phyloP scores from a whole-genome alignment of 2,329 filamentous ascomycete genomes.

The Aspergillus niger region DNA sequence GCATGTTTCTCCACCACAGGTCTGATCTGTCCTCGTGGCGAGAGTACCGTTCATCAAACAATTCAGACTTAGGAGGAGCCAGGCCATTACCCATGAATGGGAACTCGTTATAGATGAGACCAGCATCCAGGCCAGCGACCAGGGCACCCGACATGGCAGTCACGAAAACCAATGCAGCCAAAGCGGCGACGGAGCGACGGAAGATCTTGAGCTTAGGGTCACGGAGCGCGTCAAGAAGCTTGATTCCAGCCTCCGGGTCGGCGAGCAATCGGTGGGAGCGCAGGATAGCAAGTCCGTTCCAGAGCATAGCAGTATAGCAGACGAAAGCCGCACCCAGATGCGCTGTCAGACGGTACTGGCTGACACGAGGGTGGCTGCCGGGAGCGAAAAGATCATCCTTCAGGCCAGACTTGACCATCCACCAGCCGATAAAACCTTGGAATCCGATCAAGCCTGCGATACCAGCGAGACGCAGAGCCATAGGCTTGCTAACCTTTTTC shows the following conservation, averaged over 20 bases:
- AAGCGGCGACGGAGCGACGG: constrained; percentile 68
- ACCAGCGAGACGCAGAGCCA: constrained; percentile 75
- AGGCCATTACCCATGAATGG: constrained; percentile 88
- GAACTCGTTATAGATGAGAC: constrained; percentile 98
- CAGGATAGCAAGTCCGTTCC: constrained; percentile 81
- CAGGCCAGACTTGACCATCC: constrained; percentile 97
- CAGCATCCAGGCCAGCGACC: constrained; percentile 92
- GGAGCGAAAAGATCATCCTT: constrained; percentile 94
- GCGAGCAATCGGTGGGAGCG: constrained; percentile 72
- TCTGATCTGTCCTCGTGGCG: constrained; percentile 76
- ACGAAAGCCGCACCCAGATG: constrained; percentile 89
- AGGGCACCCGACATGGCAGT: constrained; percentile 93
- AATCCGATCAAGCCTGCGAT: constrained; percentile 90
- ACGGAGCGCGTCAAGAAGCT: constrained; percentile 63
- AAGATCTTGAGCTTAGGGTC: constrained; percentile 71
- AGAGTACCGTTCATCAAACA: constrained; percentile 83
- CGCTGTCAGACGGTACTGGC: constrained; percentile 87
- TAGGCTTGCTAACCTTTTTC: constrained; percentile 72
- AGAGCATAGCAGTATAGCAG: constrained; percentile 92
- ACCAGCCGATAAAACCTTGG: constrained; percentile 96
- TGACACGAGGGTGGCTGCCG: constrained; percentile 87
- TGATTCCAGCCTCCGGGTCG: constrained; percentile 64
- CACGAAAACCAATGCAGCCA: constrained; percentile 76
- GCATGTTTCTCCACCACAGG: constrained; percentile 94
- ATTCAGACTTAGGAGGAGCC: constrained; percentile 76